These are phyloP conservation scores for Talaromyces rugulosus DNA, from an alignment of 2,329 filamentous ascomycete genomes.

Conservation along the genomic window DNA sequence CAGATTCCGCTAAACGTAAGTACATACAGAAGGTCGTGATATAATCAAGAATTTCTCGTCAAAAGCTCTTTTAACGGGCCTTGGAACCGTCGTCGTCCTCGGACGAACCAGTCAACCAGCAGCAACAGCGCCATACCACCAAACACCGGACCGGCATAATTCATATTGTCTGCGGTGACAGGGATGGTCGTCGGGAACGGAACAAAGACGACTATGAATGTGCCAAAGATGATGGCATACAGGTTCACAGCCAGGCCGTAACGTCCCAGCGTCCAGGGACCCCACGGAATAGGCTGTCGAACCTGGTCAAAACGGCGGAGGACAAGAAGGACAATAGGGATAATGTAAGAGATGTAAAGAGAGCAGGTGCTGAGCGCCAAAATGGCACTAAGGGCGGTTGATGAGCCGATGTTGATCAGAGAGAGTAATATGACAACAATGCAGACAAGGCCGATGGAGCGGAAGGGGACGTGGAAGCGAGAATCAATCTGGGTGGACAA, in stretches of 20 bases:
- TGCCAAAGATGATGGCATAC: conserved; percentile 30
- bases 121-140: conserved; percentile 16
- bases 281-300: conserved; percentile 20
- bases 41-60: neutral
- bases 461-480: conserved; percentile 29
- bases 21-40: neutral
- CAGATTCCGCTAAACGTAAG: neutral
- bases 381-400: conserved; percentile 37
- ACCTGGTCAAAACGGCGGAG: conserved; percentile 25
- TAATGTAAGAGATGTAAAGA: conserved; percentile 38
- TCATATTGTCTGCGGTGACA: conserved; percentile 35
- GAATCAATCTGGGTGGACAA: conserved; percentile 16
- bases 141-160: conserved; percentile 35
- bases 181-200: conserved; percentile 24
- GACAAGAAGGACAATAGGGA: conserved; percentile 34
- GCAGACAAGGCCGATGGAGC: conserved; percentile 32
- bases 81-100: conserved; percentile 9
- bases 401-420: conserved; percentile 37
- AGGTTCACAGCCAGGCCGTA: conserved; percentile 25
- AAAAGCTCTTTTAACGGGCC: conserved; percentile 8
- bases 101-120: conserved; percentile 10
- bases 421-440: conserved; percentile 30
- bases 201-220: conserved; percentile 28
- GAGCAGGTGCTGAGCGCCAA: conserved; percentile 35
- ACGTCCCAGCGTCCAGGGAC: conserved; percentile 19